phyloP scores from a whole-genome alignment of 164 flowering plant species.

The Chimonanthus salicifolius region DNA sequence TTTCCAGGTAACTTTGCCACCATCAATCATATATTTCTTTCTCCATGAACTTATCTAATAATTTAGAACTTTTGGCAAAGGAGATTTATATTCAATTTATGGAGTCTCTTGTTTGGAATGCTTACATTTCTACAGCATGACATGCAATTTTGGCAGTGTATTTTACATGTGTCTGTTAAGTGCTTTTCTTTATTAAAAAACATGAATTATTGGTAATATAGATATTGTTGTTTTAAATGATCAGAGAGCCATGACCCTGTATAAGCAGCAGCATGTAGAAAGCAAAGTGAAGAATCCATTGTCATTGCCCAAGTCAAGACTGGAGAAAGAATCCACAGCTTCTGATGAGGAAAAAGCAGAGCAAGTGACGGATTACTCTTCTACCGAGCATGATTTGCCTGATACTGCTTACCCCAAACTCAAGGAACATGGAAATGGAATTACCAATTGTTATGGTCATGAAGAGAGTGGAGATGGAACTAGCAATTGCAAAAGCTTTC shows the following conservation, averaged over 20 bases:
- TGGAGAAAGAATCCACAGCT: constrained; percentile 1
- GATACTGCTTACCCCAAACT: background rate
- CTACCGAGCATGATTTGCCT: background rate
- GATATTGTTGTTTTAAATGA: constrained; percentile 5
- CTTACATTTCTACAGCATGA: background rate
- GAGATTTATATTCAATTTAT: no score
- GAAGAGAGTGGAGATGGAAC: background rate
- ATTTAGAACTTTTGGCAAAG: no score
- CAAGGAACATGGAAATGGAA: background rate
- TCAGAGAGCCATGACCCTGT: constrained; percentile 70
- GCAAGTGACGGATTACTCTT: background rate
- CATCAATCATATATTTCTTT: background rate
- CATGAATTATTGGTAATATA: background rate
- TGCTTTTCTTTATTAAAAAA: background rate
- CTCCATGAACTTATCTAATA: background rate
- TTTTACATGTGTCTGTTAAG: background rate
- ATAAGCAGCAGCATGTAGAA: constrained; percentile 48
- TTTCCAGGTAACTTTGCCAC: background rate
- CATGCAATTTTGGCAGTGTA: background rate
- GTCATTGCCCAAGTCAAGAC: constrained; percentile 6
- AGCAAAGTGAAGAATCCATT: constrained; percentile 2
- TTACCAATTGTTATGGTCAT: background rate
- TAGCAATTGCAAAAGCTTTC: constrained; percentile 4
- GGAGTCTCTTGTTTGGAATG: background rate
- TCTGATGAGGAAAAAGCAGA: constrained; percentile 1